Evolutionary conservation across 2,329 filamentous ascomycete species (phyloP).

Genomic region (Colletotrichum sp.): DNA sequence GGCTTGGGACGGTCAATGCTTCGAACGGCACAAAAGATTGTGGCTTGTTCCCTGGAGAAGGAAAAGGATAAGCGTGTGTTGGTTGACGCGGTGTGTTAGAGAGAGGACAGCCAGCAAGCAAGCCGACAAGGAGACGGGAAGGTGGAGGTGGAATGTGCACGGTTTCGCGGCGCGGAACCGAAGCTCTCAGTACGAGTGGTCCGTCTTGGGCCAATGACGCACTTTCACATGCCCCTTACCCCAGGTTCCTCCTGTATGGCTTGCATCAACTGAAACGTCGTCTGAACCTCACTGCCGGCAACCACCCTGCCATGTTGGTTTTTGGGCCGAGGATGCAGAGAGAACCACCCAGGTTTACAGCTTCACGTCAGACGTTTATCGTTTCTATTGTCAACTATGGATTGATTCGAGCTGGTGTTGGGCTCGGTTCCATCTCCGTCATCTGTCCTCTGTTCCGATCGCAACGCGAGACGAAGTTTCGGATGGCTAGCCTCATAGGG

Average conservation of each 20-base stretch:
- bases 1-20: slow-evolving; percentile 12
- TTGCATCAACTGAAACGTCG: slow-evolving; percentile 6
- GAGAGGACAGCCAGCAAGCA: neutral
- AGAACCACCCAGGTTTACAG: neutral
- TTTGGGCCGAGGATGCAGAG: neutral
- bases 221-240: slow-evolving; percentile 16
- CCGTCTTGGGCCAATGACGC: slow-evolving; percentile 11
- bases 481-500: slow-evolving; percentile 12
- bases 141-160: slow-evolving; percentile 21
- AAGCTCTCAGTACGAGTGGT: neutral
- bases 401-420: neutral
- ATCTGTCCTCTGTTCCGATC: slow-evolving; percentile 3
- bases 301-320: neutral
- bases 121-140: neutral
- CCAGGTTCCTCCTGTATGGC: neutral
- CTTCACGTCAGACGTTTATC: slow-evolving; percentile 2
- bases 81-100: neutral
- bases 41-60: slow-evolving; percentile 2
- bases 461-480: neutral
- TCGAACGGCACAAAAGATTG: neutral
- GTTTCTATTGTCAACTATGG: slow-evolving; percentile 9
- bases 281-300: neutral
- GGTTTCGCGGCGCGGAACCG: slow-evolving; percentile 5
- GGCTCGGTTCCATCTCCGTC: neutral
- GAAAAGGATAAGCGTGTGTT: neutral